These are phyloP conservation scores for Phylloporus rhodoxanthus DNA, from an alignment of 768 basidiomycete species.

Conservation along the genomic window DNA sequence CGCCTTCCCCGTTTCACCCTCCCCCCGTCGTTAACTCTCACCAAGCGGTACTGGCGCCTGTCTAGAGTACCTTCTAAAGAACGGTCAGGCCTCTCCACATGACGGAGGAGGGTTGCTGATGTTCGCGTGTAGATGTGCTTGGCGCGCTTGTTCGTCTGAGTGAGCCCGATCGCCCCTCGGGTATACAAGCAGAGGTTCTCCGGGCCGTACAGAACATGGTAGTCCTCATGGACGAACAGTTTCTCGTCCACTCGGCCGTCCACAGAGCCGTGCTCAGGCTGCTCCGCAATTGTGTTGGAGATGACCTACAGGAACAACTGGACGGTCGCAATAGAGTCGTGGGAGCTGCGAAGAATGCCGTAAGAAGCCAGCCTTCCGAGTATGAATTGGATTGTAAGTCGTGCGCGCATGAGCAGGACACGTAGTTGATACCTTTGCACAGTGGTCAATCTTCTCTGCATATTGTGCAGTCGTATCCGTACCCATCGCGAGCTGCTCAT, in stretches of 20 bases:
- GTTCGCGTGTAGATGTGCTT: slow-evolving; percentile 56
- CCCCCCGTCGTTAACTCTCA: slow-evolving; percentile 10
- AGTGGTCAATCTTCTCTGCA: slow-evolving; percentile 92
- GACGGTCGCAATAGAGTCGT: slow-evolving; percentile 71
- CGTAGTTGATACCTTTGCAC: slow-evolving; percentile 10
- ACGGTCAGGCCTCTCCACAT: slow-evolving; percentile 44
- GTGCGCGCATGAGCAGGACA: neutral
- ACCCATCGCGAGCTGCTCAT: slow-evolving; percentile 85
- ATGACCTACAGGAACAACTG: slow-evolving; percentile 81
- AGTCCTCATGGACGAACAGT: slow-evolving; percentile 85
- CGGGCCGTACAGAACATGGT: slow-evolving; percentile 87
- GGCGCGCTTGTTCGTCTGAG: slow-evolving; percentile 81
- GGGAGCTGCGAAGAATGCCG: slow-evolving; percentile 76
- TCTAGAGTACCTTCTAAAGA: slow-evolving; percentile 86
- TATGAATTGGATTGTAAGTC: slow-evolving; percentile 82
- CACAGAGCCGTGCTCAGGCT: slow-evolving; percentile 84
- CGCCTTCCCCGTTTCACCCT: neutral
- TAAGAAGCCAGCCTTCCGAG: slow-evolving; percentile 71
- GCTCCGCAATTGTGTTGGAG: slow-evolving; percentile 84
- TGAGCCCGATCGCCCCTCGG: slow-evolving; percentile 77
- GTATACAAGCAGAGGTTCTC: slow-evolving; percentile 88
- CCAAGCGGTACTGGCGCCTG: slow-evolving; percentile 80
- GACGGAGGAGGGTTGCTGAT: neutral
- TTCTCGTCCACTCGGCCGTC: slow-evolving; percentile 85
- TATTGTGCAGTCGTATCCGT: slow-evolving; percentile 86